phyloP scores from a whole-genome alignment of 257 asterid genomes.

The Forsythia viridissima region DNA sequence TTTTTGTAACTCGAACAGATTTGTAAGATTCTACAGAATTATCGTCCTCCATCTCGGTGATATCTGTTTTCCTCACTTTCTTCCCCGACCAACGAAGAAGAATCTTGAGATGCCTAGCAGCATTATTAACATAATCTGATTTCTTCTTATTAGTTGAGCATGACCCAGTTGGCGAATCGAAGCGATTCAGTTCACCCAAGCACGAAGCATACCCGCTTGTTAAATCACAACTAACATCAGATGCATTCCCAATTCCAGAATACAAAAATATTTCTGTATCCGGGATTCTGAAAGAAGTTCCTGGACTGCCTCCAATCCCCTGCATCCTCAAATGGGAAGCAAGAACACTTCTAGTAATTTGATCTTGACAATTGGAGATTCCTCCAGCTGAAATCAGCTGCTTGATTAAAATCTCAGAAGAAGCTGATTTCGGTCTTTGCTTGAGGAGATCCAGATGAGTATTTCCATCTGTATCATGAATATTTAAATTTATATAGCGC shows the following conservation, averaged over 20 bases:
- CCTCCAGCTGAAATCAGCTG: conserved; percentile 80
- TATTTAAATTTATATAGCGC: conserved; percentile 49
- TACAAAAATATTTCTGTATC: conserved; percentile 69
- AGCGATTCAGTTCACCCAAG: conserved; percentile 55
- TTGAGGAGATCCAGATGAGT: conserved; percentile 80
- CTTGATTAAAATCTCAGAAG: conserved; percentile 69
- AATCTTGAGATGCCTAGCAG: conserved; percentile 34
- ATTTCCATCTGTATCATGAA: conserved; percentile 61
- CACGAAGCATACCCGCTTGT: conserved; percentile 38
- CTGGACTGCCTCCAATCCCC: conserved; percentile 75
- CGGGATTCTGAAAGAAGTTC: conserved; percentile 76
- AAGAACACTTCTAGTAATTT: conserved; percentile 37
- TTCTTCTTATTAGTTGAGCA: conserved; percentile 33
- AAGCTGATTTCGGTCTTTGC: conserved; percentile 58
- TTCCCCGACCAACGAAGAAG: conserved; percentile 49
- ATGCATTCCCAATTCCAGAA: conserved; percentile 48
- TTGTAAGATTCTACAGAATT: conserved; percentile 36
- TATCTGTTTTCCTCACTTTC: conserved; percentile 26
- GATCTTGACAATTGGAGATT: conserved; percentile 46
- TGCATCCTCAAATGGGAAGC: conserved; percentile 64
- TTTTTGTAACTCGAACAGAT: conserved; percentile 28
- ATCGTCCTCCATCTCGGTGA: conserved; percentile 35
- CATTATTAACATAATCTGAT: conserved; percentile 27
- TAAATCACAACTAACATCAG: conserved; percentile 35
- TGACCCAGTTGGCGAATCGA: conserved; percentile 23